Evolutionary conservation across 2,329 filamentous ascomycete genomes (phyloP).

Genomic region (Pleoardoris graminearum): DNA sequence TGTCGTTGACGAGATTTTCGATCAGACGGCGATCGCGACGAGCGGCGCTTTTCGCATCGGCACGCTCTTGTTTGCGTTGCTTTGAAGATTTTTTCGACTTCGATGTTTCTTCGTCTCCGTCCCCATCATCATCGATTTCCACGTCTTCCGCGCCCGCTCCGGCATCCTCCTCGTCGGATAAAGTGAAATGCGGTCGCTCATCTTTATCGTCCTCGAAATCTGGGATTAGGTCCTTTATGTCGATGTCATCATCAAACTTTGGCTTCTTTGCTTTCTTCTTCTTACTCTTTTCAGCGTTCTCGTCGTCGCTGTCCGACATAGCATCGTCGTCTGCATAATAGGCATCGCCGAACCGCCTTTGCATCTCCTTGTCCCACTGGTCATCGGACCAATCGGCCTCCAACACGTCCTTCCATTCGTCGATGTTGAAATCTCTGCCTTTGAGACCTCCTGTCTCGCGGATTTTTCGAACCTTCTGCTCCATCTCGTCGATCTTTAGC

Average conservation of each 20-base stretch:
- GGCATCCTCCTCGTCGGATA: slow-evolving; percentile 51
- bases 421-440: slow-evolving; percentile 68
- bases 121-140: slow-evolving; percentile 39
- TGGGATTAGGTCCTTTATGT: slow-evolving; percentile 88
- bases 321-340: slow-evolving; percentile 78
- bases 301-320: slow-evolving; percentile 36
- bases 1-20: slow-evolving; percentile 81
- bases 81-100: slow-evolving; percentile 48
- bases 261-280: slow-evolving; percentile 75
- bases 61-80: slow-evolving; percentile 52
- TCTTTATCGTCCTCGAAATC: slow-evolving; percentile 78
- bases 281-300: slow-evolving; percentile 48
- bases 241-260: slow-evolving; percentile 95
- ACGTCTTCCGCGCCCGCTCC: slow-evolving; percentile 58
- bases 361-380: slow-evolving; percentile 90
- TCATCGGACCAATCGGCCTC: slow-evolving; percentile 88
- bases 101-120: slow-evolving; percentile 43
- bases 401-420: slow-evolving; percentile 83
- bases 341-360: slow-evolving; percentile 80
- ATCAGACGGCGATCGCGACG: slow-evolving; percentile 81
- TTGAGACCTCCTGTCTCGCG: slow-evolving; percentile 83
- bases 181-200: slow-evolving; percentile 73
- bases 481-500: slow-evolving; percentile 87
- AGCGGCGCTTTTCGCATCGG: slow-evolving; percentile 69
- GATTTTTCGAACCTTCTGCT: slow-evolving; percentile 83